These are phyloP conservation scores for Venturia effusa DNA, from an alignment of 2,329 filamentous ascomycete genomes.

Conservation along the genomic window DNA sequence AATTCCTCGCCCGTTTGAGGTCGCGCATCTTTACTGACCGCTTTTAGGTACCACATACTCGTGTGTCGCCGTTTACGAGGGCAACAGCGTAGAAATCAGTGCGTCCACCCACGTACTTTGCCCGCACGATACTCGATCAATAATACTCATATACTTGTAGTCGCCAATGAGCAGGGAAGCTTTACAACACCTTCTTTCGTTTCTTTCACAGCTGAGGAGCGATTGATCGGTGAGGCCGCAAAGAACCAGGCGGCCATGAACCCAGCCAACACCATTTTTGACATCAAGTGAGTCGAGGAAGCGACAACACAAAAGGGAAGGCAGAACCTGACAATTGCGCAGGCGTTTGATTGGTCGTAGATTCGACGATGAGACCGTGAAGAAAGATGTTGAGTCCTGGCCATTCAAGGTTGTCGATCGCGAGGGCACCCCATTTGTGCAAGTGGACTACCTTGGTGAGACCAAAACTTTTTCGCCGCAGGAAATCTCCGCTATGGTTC, in stretches of 20 bases:
- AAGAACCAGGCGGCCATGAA: conserved; percentile 99
- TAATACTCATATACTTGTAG: conserved; percentile 27
- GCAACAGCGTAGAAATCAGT: conserved; percentile 99
- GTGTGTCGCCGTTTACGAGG: conserved; percentile 98
- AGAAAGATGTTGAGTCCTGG: conserved; percentile 98
- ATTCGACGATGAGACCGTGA: conserved; percentile 90
- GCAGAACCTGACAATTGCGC: conserved; percentile 12
- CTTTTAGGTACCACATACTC: conserved; percentile 92
- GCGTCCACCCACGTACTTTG: conserved; percentile 29
- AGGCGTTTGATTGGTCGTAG: conserved; percentile 96
- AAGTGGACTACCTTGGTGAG: conserved; percentile 93
- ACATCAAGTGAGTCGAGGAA: conserved; percentile 71
- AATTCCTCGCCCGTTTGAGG: neutral
- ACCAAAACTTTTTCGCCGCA: conserved; percentile 94
- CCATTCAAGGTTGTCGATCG: conserved; percentile 97
- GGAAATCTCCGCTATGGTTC: conserved; percentile 98
- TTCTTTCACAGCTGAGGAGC: conserved; percentile 97
- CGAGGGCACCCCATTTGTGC: conserved; percentile 75
- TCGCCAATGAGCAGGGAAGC: conserved; percentile 99
- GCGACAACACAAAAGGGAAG: neutral
- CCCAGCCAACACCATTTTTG: conserved; percentile 95
- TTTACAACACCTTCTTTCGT: conserved; percentile 99
- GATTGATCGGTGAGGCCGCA: conserved; percentile 96
- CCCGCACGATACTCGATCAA: conserved; percentile 13
- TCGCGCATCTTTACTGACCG: conserved; percentile 18